Evolutionary conservation across 2,329 filamentous ascomycete genomes (phyloP), one percentile per base, ranked within the genome.

Genomic region (Paraphoma chrysanthemicola): DNA sequence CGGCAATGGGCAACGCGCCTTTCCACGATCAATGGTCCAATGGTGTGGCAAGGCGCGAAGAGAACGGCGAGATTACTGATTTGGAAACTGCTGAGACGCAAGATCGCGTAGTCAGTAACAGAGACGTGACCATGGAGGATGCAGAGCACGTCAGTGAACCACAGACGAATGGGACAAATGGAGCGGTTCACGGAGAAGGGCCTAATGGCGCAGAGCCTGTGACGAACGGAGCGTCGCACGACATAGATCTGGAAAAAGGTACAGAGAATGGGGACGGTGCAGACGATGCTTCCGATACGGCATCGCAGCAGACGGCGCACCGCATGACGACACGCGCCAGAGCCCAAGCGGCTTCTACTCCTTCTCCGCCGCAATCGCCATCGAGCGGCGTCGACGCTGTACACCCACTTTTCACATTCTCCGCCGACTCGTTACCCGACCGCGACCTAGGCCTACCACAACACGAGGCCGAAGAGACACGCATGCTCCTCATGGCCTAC

Each of bases 391-490:
- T 83, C 4, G 79, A 82, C n/a, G 84, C 84, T 29, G 85, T 94
- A 56, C 90, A 94, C 71, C 90, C 91, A 3, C 86, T 92, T 68
- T 96, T 92, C 76, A 76, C 87, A 43, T 85, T 89, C 36, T 89
- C 91, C 0, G 71, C 79, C 28, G 80, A 85, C 31, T 85, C 86
- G 23, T 82, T 84, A 51, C 84, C 88, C 2, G 89, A 93, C 72
- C 83, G 88, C 53, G 87, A 93, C 70, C 79, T 91, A 39, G 89
- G 89, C 1, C 83, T 96, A 2, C 90, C 91, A 0, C 82, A 87
- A 16, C 78, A 81, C 28, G 91, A 95, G 77, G 92, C 92, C 1
- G 90, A 93, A 62, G 90, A 95, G 57, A 88, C 91, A 43, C 87
- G 91, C 56, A 85, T 89, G 54, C 78, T 93, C 16, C 81, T 95